phyloP scores from a whole-genome alignment of 2,329 filamentous ascomycete genomes.

The Zalaria obscura region DNA sequence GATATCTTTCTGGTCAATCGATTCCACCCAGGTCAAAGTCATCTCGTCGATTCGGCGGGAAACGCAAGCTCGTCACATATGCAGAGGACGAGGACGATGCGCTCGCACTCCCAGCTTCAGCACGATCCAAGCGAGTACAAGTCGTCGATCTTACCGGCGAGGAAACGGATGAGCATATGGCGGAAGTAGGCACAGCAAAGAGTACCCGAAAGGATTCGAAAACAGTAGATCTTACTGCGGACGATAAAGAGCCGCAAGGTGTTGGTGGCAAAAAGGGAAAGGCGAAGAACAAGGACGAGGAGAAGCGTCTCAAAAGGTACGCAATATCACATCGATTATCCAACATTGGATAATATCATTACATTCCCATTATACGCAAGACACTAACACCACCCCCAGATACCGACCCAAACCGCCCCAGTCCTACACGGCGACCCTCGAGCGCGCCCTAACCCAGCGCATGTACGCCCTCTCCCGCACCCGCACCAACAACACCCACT shows the following conservation, averaged over 20 bases:
- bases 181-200: too few species aligned
- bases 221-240: not conserved
- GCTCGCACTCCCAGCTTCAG: not conserved
- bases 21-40: not conserved
- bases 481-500: slow-evolving; percentile 21
- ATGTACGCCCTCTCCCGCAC: slow-evolving; percentile 16
- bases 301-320: slow-evolving; percentile 10
- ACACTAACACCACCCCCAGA: slow-evolving; percentile 3
- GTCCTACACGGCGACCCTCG: slow-evolving; percentile 10
- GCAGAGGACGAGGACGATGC: not conserved
- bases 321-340: not conserved
- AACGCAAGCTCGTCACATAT: not conserved
- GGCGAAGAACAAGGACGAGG: slow-evolving; percentile 9
- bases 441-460: slow-evolving; percentile 16
- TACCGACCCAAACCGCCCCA: slow-evolving; percentile 11
- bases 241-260: not conserved
- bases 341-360: too few species aligned
- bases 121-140: too few species aligned
- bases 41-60: not conserved
- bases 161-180: too few species aligned
- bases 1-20: not conserved
- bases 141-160: too few species aligned
- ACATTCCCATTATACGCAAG: not conserved
- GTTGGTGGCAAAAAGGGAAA: slow-evolving; percentile 6
- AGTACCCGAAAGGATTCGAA: not conserved